Evolutionary conservation across 1,284 basidiomycete genomes (phyloP).

Genomic region (Naganishia albida): DNA sequence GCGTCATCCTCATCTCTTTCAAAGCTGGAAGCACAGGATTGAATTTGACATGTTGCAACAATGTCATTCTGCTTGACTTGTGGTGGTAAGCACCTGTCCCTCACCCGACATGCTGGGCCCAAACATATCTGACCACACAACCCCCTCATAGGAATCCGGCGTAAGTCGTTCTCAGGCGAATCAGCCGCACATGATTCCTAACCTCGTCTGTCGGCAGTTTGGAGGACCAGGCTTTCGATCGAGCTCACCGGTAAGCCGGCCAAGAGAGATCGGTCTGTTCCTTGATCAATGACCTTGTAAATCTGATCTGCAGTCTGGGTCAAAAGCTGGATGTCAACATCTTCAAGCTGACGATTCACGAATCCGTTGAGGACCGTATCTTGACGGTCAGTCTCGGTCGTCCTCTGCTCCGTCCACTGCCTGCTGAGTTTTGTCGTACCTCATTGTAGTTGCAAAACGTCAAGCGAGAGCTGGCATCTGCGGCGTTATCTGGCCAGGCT

Average conservation of each 20-base stretch:
- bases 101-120: constrained; percentile 38
- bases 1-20: constrained; percentile 91
- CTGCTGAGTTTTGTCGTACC: constrained; percentile 8
- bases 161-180: constrained; percentile 46
- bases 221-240: constrained; percentile 70
- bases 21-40: constrained; percentile 93
- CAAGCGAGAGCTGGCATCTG: constrained; percentile 80
- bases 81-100: constrained; percentile 71
- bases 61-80: constrained; percentile 86
- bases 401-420: constrained; percentile 5
- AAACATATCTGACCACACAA: background rate
- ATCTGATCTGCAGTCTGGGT: constrained; percentile 60
- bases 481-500: constrained; percentile 84
- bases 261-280: background rate
- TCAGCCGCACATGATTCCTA: background rate
- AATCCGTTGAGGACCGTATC: constrained; percentile 88
- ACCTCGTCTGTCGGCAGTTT: constrained; percentile 7
- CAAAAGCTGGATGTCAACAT: constrained; percentile 86
- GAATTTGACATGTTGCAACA: constrained; percentile 91
- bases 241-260: constrained; percentile 68
- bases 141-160: constrained; percentile 64
- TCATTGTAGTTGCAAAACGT: constrained; percentile 69
- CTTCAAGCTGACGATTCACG: constrained; percentile 85
- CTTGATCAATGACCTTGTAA: background rate
- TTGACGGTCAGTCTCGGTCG: constrained; percentile 28